phyloP scores from a whole-genome alignment of 2,329 filamentous ascomycete genomes.

The Botrytis hyacinthi region DNA sequence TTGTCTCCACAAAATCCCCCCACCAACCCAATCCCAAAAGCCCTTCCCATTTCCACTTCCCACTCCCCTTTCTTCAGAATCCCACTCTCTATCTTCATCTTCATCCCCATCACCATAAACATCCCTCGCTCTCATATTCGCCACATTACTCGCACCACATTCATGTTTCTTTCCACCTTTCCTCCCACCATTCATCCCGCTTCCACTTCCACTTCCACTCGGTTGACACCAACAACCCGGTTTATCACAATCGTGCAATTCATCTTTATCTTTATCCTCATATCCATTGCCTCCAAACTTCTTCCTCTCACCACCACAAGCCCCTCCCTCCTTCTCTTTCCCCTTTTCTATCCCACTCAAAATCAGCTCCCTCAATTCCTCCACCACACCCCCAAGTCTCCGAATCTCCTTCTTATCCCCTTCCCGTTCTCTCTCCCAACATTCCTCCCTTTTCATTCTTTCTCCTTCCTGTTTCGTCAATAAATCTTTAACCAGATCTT shows the following conservation, averaged over 20 bases:
- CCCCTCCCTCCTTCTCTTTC: not conserved
- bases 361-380: not conserved
- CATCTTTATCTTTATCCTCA: not conserved
- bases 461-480: not conserved
- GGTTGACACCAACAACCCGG: not conserved
- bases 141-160: not conserved
- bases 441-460: not conserved
- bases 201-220: not conserved
- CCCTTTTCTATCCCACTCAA: not conserved
- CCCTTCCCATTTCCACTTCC: not conserved
- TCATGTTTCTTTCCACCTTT: not conserved
- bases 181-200: not conserved
- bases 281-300: not conserved
- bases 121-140: slow-evolving; percentile 10
- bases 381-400: not conserved
- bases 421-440: not conserved
- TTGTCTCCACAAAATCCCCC: slow-evolving; percentile 9
- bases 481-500: not conserved
- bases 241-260: not conserved
- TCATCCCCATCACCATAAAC: not conserved
- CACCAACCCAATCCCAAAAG: slow-evolving; percentile 12
- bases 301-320: not conserved
- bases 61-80: not conserved
- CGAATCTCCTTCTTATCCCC: not conserved
- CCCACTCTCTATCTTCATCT: not conserved